Conservation (phyloP, 139 green algal genomes). For the Ulvella scutata region DNA sequence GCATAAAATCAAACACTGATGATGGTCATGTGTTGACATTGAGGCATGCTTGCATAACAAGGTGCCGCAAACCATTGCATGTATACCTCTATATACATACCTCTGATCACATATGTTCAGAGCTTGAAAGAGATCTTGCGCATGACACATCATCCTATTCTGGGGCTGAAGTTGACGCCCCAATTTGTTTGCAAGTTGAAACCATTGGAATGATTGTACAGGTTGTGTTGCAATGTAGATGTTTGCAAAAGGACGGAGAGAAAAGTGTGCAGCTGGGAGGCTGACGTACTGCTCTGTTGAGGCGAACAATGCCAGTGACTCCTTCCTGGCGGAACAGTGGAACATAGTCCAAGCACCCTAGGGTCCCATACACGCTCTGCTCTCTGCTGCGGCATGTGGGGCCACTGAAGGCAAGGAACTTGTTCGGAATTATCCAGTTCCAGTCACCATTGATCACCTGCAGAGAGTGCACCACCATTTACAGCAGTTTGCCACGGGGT, state of each 20-base stretch:
- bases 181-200: no score
- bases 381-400: slow-evolving; percentile 39
- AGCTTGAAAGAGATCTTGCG: neutral
- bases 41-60: neutral
- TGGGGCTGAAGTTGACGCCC: neutral
- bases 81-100: neutral
- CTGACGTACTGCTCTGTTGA: slow-evolving; percentile 66
- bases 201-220: no score
- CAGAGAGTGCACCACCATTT: no score
- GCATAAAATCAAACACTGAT: neutral
- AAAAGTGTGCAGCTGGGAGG: no score
- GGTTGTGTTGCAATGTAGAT: no score
- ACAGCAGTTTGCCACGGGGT: no score
- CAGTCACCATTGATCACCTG: slow-evolving; percentile 34
- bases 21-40: neutral
- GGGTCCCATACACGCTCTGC: slow-evolving; percentile 25
- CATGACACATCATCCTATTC: neutral
- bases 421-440: slow-evolving; percentile 76
- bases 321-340: slow-evolving; percentile 49
- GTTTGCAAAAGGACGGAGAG: no score
- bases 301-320: slow-evolving; percentile 57
- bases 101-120: neutral
- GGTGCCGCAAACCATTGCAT: neutral
- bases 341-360: slow-evolving; percentile 77
- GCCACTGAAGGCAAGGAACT: slow-evolving; percentile 77